Evolutionary conservation across 1,139 yeast species (phyloP).

Genomic region (Hemisphaericaspora lyxosophila): DNA sequence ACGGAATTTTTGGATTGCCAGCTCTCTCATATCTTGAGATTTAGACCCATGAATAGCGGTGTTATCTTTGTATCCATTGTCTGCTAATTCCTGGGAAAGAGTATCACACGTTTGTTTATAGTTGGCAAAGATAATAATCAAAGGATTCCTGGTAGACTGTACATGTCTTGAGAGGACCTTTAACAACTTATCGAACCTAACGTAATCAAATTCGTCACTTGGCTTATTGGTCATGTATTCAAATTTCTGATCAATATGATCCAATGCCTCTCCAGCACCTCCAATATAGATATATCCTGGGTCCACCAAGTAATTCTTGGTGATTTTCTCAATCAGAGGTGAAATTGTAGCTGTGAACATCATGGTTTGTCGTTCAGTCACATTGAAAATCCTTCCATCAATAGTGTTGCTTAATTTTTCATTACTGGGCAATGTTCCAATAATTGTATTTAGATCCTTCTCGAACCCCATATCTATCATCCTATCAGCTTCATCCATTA

Average conservation of each 20-base stretch:
- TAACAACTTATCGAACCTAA: conserved; percentile 25
- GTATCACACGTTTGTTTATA: conserved; percentile 71
- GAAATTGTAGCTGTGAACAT: conserved; percentile 97
- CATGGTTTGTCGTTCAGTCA: conserved; percentile 49
- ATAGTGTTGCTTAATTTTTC: conserved; percentile 21
- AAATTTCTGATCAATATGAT: conserved; percentile 67
- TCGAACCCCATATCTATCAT: conserved; percentile 97
- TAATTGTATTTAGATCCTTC: conserved; percentile 64
- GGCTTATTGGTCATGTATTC: conserved; percentile 40
- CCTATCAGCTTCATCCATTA: conserved; percentile 91
- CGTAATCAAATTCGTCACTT: conserved; percentile 21
- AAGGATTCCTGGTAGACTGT: conserved; percentile 33
- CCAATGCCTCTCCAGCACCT: conserved; percentile 60
- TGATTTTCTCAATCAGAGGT: conserved; percentile 63
- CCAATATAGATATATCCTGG: conserved; percentile 74
- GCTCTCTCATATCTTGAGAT: conserved; percentile 83
- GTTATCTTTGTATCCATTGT: conserved; percentile 44
- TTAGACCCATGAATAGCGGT: conserved; percentile 84
- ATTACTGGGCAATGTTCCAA: conserved; percentile 44
- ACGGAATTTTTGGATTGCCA: conserved; percentile 65
- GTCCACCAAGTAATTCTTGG: conserved; percentile 55
- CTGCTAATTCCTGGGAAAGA: conserved; percentile 49
- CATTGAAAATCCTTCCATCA: conserved; percentile 29
- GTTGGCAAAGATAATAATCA: conserved; percentile 77
- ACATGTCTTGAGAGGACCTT: conserved; percentile 18